Evolutionary conservation across 345 rosid genomes (phyloP).

Genomic region (Euphorbia pulcherrima): DNA sequence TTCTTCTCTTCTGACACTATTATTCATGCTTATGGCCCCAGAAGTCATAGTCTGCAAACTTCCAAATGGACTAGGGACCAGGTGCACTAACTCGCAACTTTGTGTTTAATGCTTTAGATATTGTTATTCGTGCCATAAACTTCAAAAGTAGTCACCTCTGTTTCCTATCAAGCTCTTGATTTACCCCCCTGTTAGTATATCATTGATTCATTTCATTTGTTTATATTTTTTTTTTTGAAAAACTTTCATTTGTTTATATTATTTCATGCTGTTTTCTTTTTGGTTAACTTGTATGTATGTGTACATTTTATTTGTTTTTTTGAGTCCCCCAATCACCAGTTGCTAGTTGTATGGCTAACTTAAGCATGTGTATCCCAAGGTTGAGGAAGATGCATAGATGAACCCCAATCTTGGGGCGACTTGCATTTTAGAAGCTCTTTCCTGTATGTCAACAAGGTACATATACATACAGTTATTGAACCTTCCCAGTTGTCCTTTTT

Average conservation of each 20-base stretch:
- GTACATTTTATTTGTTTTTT: constrained; percentile 2
- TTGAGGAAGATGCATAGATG: constrained; percentile 24
- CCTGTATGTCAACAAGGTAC: constrained; percentile 11
- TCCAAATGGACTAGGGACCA: constrained; percentile 25
- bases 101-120: not conserved
- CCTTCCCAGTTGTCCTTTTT: not conserved
- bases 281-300: too few relatives aligned
- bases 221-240: too few relatives aligned
- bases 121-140: constrained; percentile 5
- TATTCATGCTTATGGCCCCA: not conserved
- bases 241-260: too few relatives aligned
- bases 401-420: constrained; percentile 14
- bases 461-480: constrained; percentile 10
- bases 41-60: constrained; percentile 31
- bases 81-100: constrained; percentile 15
- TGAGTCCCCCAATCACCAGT: constrained; percentile 15
- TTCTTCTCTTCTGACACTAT: constrained; percentile 7
- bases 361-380: constrained; percentile 18
- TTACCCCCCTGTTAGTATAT: constrained; percentile 2
- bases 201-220: not conserved
- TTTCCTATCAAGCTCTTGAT: constrained; percentile 7
- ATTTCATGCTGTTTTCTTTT: not conserved
- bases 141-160: constrained; percentile 1
- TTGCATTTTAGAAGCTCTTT: constrained; percentile 19
- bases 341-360: constrained; percentile 25